Percentiles rank a stretch among this genome's conserved stretches.
These are phyloP conservation scores for Penicillium sp. DNA, from an alignment of 2,329 filamentous ascomycete genomes.

Conservation along the genomic window DNA sequence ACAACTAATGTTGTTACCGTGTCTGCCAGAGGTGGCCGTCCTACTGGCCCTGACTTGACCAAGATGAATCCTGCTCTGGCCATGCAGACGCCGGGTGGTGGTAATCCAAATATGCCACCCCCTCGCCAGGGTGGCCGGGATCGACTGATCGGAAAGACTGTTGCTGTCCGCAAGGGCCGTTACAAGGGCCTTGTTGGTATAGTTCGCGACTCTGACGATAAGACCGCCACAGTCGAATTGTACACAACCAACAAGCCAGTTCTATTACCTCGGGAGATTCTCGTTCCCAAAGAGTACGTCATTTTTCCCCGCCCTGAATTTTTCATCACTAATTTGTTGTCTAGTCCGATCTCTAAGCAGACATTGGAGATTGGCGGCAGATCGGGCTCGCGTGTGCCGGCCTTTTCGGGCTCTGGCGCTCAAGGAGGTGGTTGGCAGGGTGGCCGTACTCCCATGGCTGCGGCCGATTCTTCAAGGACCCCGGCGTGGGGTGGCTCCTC, in stretches of 20 bases:
- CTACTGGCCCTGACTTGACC: slow-evolving; percentile 75
- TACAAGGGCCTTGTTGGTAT: slow-evolving; percentile 94
- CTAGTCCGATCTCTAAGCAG: slow-evolving; percentile 67
- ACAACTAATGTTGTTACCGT: slow-evolving; percentile 85
- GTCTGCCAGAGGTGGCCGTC: slow-evolving; percentile 88
- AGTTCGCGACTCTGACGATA: slow-evolving; percentile 90
- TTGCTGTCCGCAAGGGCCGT: slow-evolving; percentile 81
- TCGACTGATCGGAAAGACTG: slow-evolving; percentile 84
- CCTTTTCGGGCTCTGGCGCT: slow-evolving; percentile 49
- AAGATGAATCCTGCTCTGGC: slow-evolving; percentile 92
- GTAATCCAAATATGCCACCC: slow-evolving; percentile 62
- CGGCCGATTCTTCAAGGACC: slow-evolving; percentile 66
- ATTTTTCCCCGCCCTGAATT: slow-evolving; percentile 4
- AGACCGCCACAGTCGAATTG: slow-evolving; percentile 83
- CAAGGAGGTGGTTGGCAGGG: slow-evolving; percentile 61
- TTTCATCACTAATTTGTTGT: slow-evolving; percentile 22
- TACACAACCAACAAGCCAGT: slow-evolving; percentile 94
- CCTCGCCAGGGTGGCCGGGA: slow-evolving; percentile 78
- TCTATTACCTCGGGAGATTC: slow-evolving; percentile 75
- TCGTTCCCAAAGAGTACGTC: slow-evolving; percentile 81
- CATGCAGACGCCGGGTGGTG: slow-evolving; percentile 62
- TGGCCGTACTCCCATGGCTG: slow-evolving; percentile 70
- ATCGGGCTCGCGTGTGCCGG: slow-evolving; percentile 50
- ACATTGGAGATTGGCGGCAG: slow-evolving; percentile 70
- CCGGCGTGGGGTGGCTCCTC: slow-evolving; percentile 70